Evolutionary conservation across 305 asterid genomes (phyloP).

Genomic region (Fraxinus albicans): DNA sequence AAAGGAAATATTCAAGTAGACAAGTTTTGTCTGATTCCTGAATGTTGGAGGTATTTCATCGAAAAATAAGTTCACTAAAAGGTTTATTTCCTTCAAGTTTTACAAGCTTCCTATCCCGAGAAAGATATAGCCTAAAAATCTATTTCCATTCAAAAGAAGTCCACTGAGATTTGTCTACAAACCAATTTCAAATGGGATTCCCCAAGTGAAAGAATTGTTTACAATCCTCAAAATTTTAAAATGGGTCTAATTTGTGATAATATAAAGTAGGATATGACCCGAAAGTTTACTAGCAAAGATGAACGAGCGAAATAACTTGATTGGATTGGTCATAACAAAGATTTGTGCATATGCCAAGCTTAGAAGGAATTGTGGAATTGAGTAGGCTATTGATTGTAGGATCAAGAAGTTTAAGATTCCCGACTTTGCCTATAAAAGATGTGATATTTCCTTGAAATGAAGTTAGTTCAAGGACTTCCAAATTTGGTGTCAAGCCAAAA

Average conservation of each 20-base stretch:
- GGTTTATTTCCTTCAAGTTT: too few species aligned
- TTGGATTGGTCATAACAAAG: constrained; percentile 41
- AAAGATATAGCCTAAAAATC: too few species aligned
- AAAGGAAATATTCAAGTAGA: too few species aligned
- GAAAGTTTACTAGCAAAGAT: constrained; percentile 49
- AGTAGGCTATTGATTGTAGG: constrained; percentile 13
- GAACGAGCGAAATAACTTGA: constrained; percentile 35
- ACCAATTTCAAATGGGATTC: constrained; percentile 59
- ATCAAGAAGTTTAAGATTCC: constrained; percentile 27
- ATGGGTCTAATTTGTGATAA: constrained; percentile 49
- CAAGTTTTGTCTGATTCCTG: too few species aligned
- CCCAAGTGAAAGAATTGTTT: constrained; percentile 35
- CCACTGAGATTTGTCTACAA: constrained; percentile 28
- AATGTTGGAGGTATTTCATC: too few species aligned
- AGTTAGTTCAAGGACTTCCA: constrained; percentile 39
- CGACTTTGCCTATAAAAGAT: constrained; percentile 44
- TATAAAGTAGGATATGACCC: constrained; percentile 42
- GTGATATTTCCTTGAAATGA: constrained; percentile 47
- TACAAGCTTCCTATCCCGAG: too few species aligned
- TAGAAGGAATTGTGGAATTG: constrained; percentile 46
- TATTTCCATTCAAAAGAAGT: constrained; percentile 44
- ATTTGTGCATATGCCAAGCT: constrained; percentile 56
- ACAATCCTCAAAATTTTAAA: constrained; percentile 47
- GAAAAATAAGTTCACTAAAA: too few species aligned
- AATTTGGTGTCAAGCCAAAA: constrained; percentile 20